A percentile compares a stretch with the other conserved stretches of the same genome.
Evolutionary conservation across 257 asterid genomes (phyloP).

Genomic region (Ballota nigra): DNA sequence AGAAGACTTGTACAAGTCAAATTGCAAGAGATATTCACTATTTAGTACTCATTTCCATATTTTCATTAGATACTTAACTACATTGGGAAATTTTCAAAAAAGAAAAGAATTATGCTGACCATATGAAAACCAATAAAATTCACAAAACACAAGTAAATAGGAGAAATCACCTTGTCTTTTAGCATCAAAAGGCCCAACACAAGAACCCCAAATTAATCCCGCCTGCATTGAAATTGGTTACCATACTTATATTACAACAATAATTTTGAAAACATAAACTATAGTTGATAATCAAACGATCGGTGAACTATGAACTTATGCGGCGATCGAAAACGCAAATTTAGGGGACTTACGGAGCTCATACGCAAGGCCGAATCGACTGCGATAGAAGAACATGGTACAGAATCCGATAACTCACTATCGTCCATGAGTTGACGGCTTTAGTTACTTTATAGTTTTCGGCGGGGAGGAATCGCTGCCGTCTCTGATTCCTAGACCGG

Average conservation of each 20-base stretch:
- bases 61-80: background rate
- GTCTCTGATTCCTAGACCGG: conserved; percentile 19
- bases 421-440: conserved; percentile 39
- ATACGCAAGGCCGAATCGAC: conserved; percentile 65
- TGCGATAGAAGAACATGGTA: conserved; percentile 78
- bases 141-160: background rate
- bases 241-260: background rate
- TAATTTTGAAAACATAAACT: background rate
- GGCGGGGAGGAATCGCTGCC: conserved; percentile 13
- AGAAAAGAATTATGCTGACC: background rate
- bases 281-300: background rate
- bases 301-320: background rate
- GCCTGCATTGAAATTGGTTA: conserved; percentile 45
- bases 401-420: conserved; percentile 27
- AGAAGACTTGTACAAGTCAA: background rate
- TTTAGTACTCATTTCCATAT: background rate
- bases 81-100: background rate
- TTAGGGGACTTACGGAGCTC: conserved; percentile 48
- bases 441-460: background rate
- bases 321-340: background rate
- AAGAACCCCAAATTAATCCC: conserved; percentile 85
- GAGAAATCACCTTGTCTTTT: conserved; percentile 37
- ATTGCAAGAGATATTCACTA: background rate
- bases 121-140: background rate
- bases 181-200: conserved; percentile 68